Evolutionary conservation across 305 asterid genomes (phyloP).

Genomic region (Solanum hybrid): DNA sequence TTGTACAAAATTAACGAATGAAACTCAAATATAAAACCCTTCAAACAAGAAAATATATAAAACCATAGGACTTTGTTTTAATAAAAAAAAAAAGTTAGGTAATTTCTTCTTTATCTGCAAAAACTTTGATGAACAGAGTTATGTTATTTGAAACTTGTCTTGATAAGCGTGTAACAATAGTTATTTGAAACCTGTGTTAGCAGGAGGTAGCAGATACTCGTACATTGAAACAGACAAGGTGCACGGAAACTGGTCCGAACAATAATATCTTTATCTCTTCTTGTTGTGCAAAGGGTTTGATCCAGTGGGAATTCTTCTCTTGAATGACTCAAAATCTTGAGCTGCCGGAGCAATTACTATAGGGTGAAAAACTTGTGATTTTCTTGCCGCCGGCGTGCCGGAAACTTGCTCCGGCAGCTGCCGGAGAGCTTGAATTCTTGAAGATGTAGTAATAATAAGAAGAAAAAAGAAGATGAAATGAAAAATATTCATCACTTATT

Average conservation of each 20-base stretch:
- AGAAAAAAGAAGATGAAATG: constrained; percentile 10
- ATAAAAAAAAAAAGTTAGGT: not conserved
- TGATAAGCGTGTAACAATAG: not conserved
- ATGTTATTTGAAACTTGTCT: not conserved
- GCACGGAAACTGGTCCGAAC: not conserved
- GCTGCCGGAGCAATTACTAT: constrained; percentile 5
- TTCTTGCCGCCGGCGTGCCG: not conserved
- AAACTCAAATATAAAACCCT: not conserved
- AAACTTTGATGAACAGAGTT: not conserved
- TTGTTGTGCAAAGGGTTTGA: constrained; percentile 31
- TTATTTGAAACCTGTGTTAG: not conserved
- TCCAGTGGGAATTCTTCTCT: constrained; percentile 24
- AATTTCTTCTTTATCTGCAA: not conserved
- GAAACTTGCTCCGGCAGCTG: not conserved
- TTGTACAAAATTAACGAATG: not conserved
- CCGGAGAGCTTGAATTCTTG: constrained; percentile 5
- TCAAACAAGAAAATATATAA: not conserved
- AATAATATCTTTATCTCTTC: not conserved
- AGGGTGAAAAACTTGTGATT: constrained; percentile 13
- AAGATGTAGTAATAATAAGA: not conserved
- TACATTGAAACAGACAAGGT: not conserved
- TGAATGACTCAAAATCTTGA: constrained; percentile 11
- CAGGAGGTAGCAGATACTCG: not conserved
- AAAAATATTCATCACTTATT: not conserved
- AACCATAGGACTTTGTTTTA: not conserved